phyloP scores from a whole-genome alignment of 2,329 filamentous ascomycete genomes.

The Aspergillus neoniger region DNA sequence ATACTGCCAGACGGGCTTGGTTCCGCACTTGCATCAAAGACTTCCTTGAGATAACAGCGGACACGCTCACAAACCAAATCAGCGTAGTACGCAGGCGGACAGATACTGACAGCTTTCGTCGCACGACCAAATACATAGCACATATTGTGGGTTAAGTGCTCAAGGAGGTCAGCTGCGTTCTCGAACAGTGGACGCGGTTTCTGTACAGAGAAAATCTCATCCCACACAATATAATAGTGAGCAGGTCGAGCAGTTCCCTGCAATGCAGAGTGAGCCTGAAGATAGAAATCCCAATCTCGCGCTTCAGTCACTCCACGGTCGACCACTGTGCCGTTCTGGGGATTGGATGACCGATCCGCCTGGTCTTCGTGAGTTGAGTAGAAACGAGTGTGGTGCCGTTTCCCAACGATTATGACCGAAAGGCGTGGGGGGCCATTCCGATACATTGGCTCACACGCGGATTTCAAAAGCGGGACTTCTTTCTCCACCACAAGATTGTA shows the following conservation, averaged over 20 bases:
- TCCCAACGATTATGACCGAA: constrained; percentile 77
- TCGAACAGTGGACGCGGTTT: constrained; percentile 18
- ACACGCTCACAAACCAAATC: constrained; percentile 81
- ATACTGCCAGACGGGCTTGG: background rate
- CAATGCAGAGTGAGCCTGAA: constrained; percentile 77
- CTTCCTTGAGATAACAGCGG: constrained; percentile 67
- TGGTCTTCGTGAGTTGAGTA: constrained; percentile 64
- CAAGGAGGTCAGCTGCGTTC: constrained; percentile 65
- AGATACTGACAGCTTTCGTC: constrained; percentile 83
- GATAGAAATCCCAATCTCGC: constrained; percentile 79
- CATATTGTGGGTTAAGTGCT: constrained; percentile 73
- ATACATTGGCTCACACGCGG: constrained; percentile 65
- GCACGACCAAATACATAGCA: constrained; percentile 83
- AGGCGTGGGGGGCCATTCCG: constrained; percentile 63
- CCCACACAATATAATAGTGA: constrained; percentile 74
- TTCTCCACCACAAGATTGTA: constrained; percentile 67
- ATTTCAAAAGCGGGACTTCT: constrained; percentile 60
- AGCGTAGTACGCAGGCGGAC: constrained; percentile 87
- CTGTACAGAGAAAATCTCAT: constrained; percentile 64
- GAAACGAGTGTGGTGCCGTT: constrained; percentile 86
- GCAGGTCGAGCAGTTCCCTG: constrained; percentile 82
- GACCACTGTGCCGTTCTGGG: constrained; percentile 75
- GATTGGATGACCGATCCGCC: constrained; percentile 64
- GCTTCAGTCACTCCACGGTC: constrained; percentile 79
- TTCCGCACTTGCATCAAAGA: constrained; percentile 54